Base-by-base conservation (phyloP, 2,329 filamentous ascomycete genomes). In the Cladosporium sp. region DNA sequence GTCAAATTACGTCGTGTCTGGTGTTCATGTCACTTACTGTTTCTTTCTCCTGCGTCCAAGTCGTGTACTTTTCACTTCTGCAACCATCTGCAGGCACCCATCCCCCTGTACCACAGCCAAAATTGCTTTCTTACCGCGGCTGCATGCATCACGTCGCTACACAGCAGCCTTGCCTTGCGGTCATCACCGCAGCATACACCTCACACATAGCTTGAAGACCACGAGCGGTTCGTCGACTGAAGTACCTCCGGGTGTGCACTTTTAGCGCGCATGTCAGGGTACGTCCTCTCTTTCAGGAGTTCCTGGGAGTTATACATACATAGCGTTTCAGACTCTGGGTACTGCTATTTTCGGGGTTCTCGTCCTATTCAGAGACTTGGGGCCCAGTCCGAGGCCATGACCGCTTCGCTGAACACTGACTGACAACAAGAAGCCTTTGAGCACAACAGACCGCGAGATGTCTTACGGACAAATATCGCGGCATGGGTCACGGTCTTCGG, bases 381-480 rank as follows among this genome's bases (percentile, higher is more conserved):
- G 54, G 52, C 57, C 59, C 42, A 11, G 37, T 17, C 27, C 27
- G 44, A 45, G 56, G 59, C 57, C 60, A 64, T 60, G 55, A 54
- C 44, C 9, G 52, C n/a, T 48, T 37, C 50, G 38, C 19, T 37
- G 44, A 45, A 54, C 30, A 12, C 51, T 49, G 42, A 61, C 64
- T 64, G 56, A 65, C 55, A 50, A 29, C 18, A 17, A 19, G 11
- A 45, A 7, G 29, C 36, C 15, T 47, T 18, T 34, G 27, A n/a
- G 39, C 51, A 61, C 53, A n/a, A n/a, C n/a, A n/a, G n/a, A n/a
- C 53, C 50, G 51, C 58, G 65, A 56, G 18, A 77, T 76, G 73
- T 76, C 73, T 57, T 61, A 65, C 60, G 71, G 70, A 54, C 65
- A 68, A 54, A 47, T 62, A 47, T 65, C 62, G 53, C 63, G 69